Base-by-base conservation (phyloP, 169 alveolate species). In the Cystoisospora suis region DNA sequence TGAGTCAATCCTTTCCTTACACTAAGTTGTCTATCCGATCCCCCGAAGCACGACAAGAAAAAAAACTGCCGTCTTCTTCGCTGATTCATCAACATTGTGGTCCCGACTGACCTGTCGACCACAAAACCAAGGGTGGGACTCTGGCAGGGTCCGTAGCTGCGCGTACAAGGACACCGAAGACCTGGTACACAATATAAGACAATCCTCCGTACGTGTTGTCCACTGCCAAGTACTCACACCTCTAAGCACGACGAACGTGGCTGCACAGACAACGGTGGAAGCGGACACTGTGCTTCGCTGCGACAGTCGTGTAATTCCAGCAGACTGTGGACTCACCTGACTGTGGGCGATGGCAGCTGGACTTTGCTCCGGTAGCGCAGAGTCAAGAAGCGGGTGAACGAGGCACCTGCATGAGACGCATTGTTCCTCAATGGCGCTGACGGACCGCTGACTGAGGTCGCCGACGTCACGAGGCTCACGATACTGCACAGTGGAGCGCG, bases 121-220 rank as follows among this genome's bases (percentile, higher is more conserved):
- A 99, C 98, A 92, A 99, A 98, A 17, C 99, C 99, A 49, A 99
- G 95, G 27, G 99, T 99, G 5, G 99, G 99, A 81, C 99, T 96
- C 94, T 99, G 99, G 90, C 99, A 99, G 1, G 99, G 99, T 4
- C 99, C 99, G 94, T 98, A 99, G 91, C 99, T 97, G 49, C 96
- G 88, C 1, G 93, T 6, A 1, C 80, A 70, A 32, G 65, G 1
- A 38, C 38, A 29, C n/a, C n/a, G n/a, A n/a, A n/a, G n/a, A n/a
- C n/a, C n/a, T n/a, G n/a, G n/a, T n/a, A n/a, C n/a, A n/a, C n/a
- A n/a, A n/a, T n/a, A n/a, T n/a, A n/a, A n/a, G n/a, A n/a, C 65
- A 53, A 15, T 53, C 65, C 65, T 53, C 12, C 65, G 65, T 53
- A 53, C 23, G 65, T 53, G 23, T n/a, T n/a, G n/a, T n/a, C n/a